Base-by-base conservation (phyloP, 169 alveolate species). In the Toxoplasma gondii region DNA sequence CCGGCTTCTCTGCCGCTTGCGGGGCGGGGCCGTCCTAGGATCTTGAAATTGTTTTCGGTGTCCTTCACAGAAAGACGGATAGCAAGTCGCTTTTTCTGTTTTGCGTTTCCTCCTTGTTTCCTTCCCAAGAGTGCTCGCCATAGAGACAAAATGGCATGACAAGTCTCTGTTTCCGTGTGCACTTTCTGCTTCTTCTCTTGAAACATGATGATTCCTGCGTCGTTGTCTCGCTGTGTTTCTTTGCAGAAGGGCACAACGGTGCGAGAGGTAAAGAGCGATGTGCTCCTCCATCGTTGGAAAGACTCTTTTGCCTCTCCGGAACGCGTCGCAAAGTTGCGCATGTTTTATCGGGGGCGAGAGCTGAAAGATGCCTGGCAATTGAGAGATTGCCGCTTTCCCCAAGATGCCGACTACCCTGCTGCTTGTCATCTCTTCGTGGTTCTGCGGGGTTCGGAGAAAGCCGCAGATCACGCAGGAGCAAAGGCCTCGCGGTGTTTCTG, bases 191-290 rank as follows among this genome's bases (percentile, higher is more conserved):
- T 34, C 19, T 12, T 2, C 17, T 24, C 19, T n/a, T 2, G 43
- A 74, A 12, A 1, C n/a, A 31, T 1, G 29, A 64, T 41, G n/a
- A 9, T 34, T n/a, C 84, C 12, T 44, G 41, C n/a, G 45, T n/a
- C 44, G 17, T 2, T 74, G 43, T 74, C 81, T 69, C 34, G 81
- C 84, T 74, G 45, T 27, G 45, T 74, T 16, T 7, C 84, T 74
- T 44, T n/a, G 84, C 84, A 74, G 84, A 36, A 31, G 9, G n/a
- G 45, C 39, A n/a, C 84, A 44, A 74, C 84, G 19, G 84, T 74
- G 44, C 84, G 84, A 16, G 84, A 74, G 84, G 84, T 74, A 16
- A 74, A 74, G 84, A 74, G 84, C 44, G 84, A 74, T 24, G 84
- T 74, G 84, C 84, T 74, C 39, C 84, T 74, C 12, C 84, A 74